A percentile compares a stretch with the other conserved stretches of the same genome.
Conservation (phyloP, 805 yeast genomes). For the Candida odintsovae region DNA sequence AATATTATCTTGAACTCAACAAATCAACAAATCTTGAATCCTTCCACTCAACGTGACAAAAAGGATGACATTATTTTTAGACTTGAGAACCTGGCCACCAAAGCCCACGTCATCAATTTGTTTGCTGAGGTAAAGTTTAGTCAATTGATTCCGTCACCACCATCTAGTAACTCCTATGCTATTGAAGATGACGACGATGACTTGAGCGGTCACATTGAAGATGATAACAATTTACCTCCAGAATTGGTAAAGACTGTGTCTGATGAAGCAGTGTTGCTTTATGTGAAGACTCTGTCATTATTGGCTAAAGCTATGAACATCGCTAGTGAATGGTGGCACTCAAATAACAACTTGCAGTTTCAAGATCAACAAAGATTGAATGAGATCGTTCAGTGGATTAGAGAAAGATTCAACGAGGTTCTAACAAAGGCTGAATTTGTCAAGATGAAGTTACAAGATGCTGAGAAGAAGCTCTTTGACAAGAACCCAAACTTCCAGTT, state of each 20-base stretch:
- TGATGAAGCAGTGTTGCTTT: conserved; percentile 81
- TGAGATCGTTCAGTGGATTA: conserved; percentile 71
- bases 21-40: conserved; percentile 6
- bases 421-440: conserved; percentile 84
- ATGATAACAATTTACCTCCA: conserved; percentile 40
- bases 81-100: conserved; percentile 76
- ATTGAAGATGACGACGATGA: conserved; percentile 33
- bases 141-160: conserved; percentile 73
- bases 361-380: conserved; percentile 43
- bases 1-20: conserved; percentile 18
- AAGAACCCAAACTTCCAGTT: conserved; percentile 8
- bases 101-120: conserved; percentile 81
- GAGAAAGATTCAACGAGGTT: conserved; percentile 83
- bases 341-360: conserved; percentile 27
- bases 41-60: conserved; percentile 7
- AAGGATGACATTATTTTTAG: conserved; percentile 35
- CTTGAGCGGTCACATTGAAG: conserved; percentile 6
- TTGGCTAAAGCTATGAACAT: conserved; percentile 81
- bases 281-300: conserved; percentile 76
- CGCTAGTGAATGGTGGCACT: conserved; percentile 89
- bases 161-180: conserved; percentile 28
- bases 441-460: conserved; percentile 49
- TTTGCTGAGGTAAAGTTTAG: conserved; percentile 89
- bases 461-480: conserved; percentile 28
- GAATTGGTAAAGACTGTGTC: conserved; percentile 53